These are phyloP conservation scores for Pseudocercospora vitis DNA, from an alignment of 2,329 filamentous ascomycete species.

Conservation along the genomic window DNA sequence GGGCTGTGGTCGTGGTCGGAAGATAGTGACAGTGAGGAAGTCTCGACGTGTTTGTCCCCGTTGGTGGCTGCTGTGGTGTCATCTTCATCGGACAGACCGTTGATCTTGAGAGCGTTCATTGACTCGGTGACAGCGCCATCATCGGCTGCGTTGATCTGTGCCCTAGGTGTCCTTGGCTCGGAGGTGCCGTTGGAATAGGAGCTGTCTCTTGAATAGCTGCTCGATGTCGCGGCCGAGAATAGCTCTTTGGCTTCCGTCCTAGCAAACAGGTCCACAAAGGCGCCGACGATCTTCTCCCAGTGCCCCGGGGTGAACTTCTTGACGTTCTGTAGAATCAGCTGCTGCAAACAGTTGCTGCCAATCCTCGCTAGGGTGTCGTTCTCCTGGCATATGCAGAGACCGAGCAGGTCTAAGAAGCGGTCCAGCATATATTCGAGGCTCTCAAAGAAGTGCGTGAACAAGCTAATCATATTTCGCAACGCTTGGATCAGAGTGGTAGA, in stretches of 20 bases:
- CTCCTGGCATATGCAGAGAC: conserved; percentile 96
- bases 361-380: conserved; percentile 98
- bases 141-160: conserved; percentile 7
- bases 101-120: conserved; percentile 47
- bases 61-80: conserved; percentile 21
- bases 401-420: conserved; percentile 90
- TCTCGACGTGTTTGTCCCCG: conserved; percentile 20
- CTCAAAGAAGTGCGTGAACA: conserved; percentile 98
- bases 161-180: conserved; percentile 19
- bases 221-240: conserved; percentile 73
- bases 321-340: conserved; percentile 94
- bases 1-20: conserved; percentile 21
- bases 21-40: conserved; percentile 22
- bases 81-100: conserved; percentile 34
- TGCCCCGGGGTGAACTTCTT: conserved; percentile 83
- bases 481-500: conserved; percentile 99
- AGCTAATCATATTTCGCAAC: conserved; percentile 93
- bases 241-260: conserved; percentile 92
- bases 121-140: conserved; percentile 20
- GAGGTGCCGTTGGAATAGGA: conserved; percentile 27
- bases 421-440: conserved; percentile 97
- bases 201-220: conserved; percentile 29
- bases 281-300: conserved; percentile 91
- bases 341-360: conserved; percentile 95
- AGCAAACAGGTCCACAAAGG: conserved; percentile 94